These are phyloP conservation scores for Gynochthodes officinalis DNA, from an alignment of 257 asterid species.

Conservation along the genomic window DNA sequence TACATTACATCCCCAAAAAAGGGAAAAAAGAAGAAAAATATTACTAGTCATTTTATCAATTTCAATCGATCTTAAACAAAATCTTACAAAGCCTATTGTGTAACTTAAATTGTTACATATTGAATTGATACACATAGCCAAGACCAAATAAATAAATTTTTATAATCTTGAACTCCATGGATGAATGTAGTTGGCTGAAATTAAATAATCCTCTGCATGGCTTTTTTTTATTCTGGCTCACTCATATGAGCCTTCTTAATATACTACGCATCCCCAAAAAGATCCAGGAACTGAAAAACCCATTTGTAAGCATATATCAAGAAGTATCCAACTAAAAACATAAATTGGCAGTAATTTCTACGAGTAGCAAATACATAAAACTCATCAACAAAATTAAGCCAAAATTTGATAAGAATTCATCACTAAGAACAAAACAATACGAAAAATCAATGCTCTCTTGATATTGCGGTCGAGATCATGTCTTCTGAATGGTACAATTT, in stretches of 20 bases:
- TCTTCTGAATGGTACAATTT: no score
- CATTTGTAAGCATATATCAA: background rate
- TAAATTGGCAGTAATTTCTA: slow-evolving; percentile 4
- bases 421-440: background rate
- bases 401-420: background rate
- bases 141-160: no score
- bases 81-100: no score
- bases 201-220: slow-evolving; percentile 76
- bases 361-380: background rate
- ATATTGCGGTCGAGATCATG: background rate
- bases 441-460: no score
- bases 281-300: slow-evolving; percentile 84
- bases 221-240: slow-evolving; percentile 83
- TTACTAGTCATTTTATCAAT: no score
- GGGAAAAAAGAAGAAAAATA: no score
- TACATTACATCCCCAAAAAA: no score
- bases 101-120: no score
- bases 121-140: no score
- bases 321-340: slow-evolving; percentile 5
- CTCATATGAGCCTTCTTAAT: slow-evolving; percentile 80
- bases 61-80: no score
- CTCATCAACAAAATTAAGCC: no score
- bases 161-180: no score
- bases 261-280: slow-evolving; percentile 70
- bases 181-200: slow-evolving; percentile 78